phyloP scores from a whole-genome alignment of 2,329 filamentous ascomycete genomes.

The Sporothrix schenckii region DNA sequence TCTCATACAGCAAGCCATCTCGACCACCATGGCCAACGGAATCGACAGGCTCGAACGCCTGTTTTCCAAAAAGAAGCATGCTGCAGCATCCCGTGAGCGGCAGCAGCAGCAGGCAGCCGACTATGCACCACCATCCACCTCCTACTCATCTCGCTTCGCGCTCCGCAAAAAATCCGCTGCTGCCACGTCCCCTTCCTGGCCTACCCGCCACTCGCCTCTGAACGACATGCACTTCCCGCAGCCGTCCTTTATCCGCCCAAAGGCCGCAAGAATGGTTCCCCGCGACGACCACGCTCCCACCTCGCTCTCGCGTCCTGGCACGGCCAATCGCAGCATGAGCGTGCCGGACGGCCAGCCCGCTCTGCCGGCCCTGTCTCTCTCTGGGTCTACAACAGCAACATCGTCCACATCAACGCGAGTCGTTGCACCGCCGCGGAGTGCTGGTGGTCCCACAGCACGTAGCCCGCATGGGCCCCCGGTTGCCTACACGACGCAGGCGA shows the following conservation, averaged over 20 bases:
- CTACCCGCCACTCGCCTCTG: conserved; percentile 29
- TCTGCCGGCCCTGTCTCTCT: neutral
- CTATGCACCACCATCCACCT: conserved; percentile 11
- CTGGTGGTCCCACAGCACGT: conserved; percentile 10
- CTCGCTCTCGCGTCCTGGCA: conserved; percentile 26
- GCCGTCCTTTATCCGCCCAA: conserved; percentile 61
- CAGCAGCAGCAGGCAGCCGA: conserved; percentile 29
- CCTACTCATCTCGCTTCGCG: conserved; percentile 35
- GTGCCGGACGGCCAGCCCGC: conserved; percentile 1
- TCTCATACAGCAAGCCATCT: conserved; percentile 25
- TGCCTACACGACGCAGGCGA: conserved; percentile 13
- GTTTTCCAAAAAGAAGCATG: conserved; percentile 52
- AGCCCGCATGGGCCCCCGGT: conserved; percentile 19
- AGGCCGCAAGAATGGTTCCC: conserved; percentile 58
- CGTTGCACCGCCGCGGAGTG: conserved; percentile 4
- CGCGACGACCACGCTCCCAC: conserved; percentile 49
- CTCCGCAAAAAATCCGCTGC: conserved; percentile 31
- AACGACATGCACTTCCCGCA: conserved; percentile 49
- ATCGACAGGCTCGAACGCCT: conserved; percentile 56
- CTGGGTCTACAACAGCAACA: neutral
- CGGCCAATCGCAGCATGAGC: conserved; percentile 25
- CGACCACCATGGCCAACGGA: conserved; percentile 51
- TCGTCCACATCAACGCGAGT: neutral
- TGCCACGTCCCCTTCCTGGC: conserved; percentile 37
- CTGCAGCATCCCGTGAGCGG: conserved; percentile 32